Percentiles rank a stretch among this genome's conserved stretches.
These are phyloP conservation scores for Ophidiomyces ophidiicola DNA, from an alignment of 2,329 filamentous ascomycete genomes.

Conservation along the genomic window DNA sequence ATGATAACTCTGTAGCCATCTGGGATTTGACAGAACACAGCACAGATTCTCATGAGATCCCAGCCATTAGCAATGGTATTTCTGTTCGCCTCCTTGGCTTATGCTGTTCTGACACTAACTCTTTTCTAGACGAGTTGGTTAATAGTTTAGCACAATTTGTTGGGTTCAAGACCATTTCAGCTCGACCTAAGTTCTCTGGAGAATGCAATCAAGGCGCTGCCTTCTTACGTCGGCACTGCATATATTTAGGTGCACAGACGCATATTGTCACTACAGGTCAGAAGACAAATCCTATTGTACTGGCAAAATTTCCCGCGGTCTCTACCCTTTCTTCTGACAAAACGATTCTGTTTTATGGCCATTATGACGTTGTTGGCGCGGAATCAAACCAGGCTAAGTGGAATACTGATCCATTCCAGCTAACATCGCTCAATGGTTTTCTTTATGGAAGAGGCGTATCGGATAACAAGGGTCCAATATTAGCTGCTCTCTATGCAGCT, in stretches of 20 bases:
- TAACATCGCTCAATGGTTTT: slow-evolving; percentile 81
- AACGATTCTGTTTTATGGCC: slow-evolving; percentile 89
- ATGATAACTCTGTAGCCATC: slow-evolving; percentile 76
- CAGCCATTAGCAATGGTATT: slow-evolving; percentile 46
- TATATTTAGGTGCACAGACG: slow-evolving; percentile 76
- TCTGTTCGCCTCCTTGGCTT: not conserved
- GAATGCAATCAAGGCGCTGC: slow-evolving; percentile 89
- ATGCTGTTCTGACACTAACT: not conserved
- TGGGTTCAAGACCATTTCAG: slow-evolving; percentile 82
- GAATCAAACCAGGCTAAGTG: slow-evolving; percentile 73
- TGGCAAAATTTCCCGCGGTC: slow-evolving; percentile 75
- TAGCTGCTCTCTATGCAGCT: slow-evolving; percentile 87
- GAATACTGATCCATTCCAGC: slow-evolving; percentile 76
- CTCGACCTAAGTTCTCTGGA: slow-evolving; percentile 69
- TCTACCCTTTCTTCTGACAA: slow-evolving; percentile 55
- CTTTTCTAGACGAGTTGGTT: slow-evolving; percentile 41
- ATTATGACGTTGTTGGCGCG: slow-evolving; percentile 93
- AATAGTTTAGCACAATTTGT: slow-evolving; percentile 75
- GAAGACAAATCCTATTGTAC: slow-evolving; percentile 80
- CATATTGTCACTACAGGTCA: slow-evolving; percentile 78
- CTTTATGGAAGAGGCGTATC: slow-evolving; percentile 92
- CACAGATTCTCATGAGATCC: slow-evolving; percentile 32
- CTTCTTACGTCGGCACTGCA: slow-evolving; percentile 80
- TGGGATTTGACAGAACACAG: slow-evolving; percentile 62
- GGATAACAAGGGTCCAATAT: slow-evolving; percentile 92